These are phyloP conservation scores for Penicillium samsonianum DNA, from an alignment of 495 filamentous ascomycete species.

Conservation along the genomic window DNA sequence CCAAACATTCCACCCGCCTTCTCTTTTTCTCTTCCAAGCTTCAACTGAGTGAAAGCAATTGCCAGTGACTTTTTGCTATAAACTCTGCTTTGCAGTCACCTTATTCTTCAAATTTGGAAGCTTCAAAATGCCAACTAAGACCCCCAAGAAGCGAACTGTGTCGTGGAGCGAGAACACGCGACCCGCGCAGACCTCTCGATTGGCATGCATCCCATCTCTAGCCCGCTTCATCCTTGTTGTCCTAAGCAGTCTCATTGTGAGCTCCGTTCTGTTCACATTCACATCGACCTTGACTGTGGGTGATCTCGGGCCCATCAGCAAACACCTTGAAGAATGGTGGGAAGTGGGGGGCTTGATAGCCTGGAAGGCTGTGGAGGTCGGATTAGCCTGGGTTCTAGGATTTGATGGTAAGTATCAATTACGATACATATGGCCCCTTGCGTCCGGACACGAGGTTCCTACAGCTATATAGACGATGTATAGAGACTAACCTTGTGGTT, in stretches of 20 bases:
- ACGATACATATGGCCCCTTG: neutral
- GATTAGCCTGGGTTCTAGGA: constrained; percentile 65
- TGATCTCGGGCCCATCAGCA: constrained; percentile 63
- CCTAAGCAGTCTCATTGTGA: constrained; percentile 61
- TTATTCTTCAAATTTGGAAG: neutral
- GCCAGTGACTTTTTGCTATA: neutral
- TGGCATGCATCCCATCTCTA: constrained; percentile 43
- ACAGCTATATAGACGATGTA: neutral
- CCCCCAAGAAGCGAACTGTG: constrained; percentile 17
- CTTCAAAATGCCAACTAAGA: constrained; percentile 12
- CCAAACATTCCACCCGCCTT: constrained; percentile 20
- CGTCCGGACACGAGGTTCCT: neutral
- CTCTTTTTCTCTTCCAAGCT: constrained; percentile 10
- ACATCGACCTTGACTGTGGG: constrained; percentile 50
- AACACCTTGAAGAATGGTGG: constrained; percentile 58
- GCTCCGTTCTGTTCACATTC: constrained; percentile 56
- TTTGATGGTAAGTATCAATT: constrained; percentile 60
- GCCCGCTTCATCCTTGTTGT: constrained; percentile 65
- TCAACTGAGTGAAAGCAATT: neutral
- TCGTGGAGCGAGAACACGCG: constrained; percentile 8
- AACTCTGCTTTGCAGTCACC: neutral
- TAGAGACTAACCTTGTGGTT: constrained; percentile 8
- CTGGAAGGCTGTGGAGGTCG: constrained; percentile 71
- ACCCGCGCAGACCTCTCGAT: constrained; percentile 11
- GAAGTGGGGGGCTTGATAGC: constrained; percentile 61